A percentile compares a stretch with the other conserved stretches of the same genome.
Conservation (phyloP, 73 alveolate genomes). For the Stentor roeselii region DNA sequence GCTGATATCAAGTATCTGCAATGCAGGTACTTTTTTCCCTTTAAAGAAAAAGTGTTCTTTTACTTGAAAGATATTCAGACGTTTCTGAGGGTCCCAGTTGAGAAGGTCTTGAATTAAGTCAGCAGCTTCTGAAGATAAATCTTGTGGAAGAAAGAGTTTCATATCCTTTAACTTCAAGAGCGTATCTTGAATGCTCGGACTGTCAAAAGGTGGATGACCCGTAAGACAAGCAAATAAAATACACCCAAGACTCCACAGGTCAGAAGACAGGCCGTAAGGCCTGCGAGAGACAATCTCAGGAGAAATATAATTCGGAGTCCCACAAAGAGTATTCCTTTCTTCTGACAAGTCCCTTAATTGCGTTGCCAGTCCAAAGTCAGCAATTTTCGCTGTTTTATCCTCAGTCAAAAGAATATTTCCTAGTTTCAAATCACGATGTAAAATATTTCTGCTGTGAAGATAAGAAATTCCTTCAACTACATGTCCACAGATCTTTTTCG, state of each 20-base stretch:
- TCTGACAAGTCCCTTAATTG: constrained; percentile 35
- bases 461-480: constrained; percentile 56
- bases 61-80: constrained; percentile 61
- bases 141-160: constrained; percentile 27
- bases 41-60: constrained; percentile 53
- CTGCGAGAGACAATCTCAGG: constrained; percentile 83
- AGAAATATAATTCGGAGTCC: constrained; percentile 90
- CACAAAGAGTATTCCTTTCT: constrained; percentile 84
- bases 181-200: constrained; percentile 45
- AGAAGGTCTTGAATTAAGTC: constrained; percentile 46
- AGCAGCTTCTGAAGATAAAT: constrained; percentile 54
- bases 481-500: constrained; percentile 43
- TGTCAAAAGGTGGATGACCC: constrained; percentile 66
- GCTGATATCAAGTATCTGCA: neutral
- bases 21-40: constrained; percentile 5
- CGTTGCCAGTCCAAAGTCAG: constrained; percentile 86
- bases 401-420: constrained; percentile 52
- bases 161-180: constrained; percentile 33
- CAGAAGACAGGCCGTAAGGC: constrained; percentile 86
- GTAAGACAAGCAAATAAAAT: constrained; percentile 52
- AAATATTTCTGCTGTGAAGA: constrained; percentile 56
- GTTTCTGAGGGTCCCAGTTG: constrained; percentile 44
- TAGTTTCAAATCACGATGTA: constrained; percentile 84
- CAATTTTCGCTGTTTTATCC: constrained; percentile 47
- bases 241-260: constrained; percentile 89